Base-by-base conservation (phyloP, 176 grass and related monocot species). In the Zoysia pacifica region DNA sequence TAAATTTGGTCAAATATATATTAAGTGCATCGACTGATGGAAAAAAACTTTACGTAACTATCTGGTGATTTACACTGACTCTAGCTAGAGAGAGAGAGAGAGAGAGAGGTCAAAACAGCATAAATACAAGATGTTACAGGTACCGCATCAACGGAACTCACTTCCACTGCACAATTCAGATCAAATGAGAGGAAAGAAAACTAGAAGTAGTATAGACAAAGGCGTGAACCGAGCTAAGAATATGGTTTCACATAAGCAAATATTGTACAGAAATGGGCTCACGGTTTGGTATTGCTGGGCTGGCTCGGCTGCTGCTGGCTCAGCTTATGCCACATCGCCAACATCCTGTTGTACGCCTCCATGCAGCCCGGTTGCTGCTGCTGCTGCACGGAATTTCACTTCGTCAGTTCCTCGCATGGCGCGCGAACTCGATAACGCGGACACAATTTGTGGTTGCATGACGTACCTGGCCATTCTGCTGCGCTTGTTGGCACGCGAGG, bases 311-410 rank as follows among this genome's bases (percentile, higher is more conserved):
- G 73, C 38, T 56, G 51, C 28, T 87, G 92, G 76, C 72, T 82
- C 50, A 91, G 37, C 71, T 86, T 83, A 73, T 95, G 92, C 51
- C 82, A 91, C 79, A 91, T 5, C 54, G 86, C 83, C 47, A 86
- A 65, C 85, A 95, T 93, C 81, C 59, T 81, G 82, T 36, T 89
- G 88, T 91, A 95, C 78, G 90, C 92, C 72, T 99, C 96, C 79
- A 91, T 87, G 79, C 75, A 60, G 60, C 75, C 77, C 43, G 75
- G 85, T 73, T 81, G 95, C 81, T 79, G 28, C 28, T 28, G 28
- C 28, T 28, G 85, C 62, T 68, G 70, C 44, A 62, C 1, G 37
- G 18, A 76, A 28, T 28, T 28, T 84, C 28, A 28, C 28, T 28
- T 28, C 28, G 50, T 79, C 16, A 52, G 54, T 36, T 60, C 44